These are phyloP conservation scores for Aspergillus affinis DNA, from an alignment of 495 filamentous ascomycete species.

Conservation along the genomic window DNA sequence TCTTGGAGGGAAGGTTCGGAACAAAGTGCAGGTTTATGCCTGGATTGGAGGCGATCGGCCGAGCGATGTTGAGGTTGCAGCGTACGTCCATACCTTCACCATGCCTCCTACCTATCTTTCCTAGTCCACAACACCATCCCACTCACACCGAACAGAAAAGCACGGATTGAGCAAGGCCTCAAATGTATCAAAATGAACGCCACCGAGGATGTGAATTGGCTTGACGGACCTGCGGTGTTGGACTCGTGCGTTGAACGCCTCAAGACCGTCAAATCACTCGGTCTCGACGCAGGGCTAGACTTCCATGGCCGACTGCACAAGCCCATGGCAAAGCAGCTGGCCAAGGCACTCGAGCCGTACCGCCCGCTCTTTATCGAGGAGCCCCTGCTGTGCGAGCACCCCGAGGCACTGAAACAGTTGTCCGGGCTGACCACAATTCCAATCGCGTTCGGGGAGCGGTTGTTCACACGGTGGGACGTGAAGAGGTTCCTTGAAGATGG, in stretches of 20 bases:
- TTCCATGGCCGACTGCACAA: constrained; percentile 80
- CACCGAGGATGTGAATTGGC: constrained; percentile 77
- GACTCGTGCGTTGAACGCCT: constrained; percentile 66
- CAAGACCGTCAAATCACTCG: constrained; percentile 67
- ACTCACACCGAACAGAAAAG: constrained; percentile 36
- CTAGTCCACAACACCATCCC: not conserved
- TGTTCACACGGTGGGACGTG: constrained; percentile 75
- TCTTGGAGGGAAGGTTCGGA: constrained; percentile 72
- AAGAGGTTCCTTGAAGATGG: constrained; percentile 69
- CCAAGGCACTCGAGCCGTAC: constrained; percentile 67
- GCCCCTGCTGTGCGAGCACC: constrained; percentile 70
- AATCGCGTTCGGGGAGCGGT: constrained; percentile 75
- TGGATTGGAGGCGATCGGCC: constrained; percentile 88
- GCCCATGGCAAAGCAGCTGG: constrained; percentile 82
- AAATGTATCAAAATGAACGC: constrained; percentile 81
- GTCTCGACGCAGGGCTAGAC: constrained; percentile 73
- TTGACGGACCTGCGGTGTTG: constrained; percentile 68
- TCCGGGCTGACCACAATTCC: constrained; percentile 61
- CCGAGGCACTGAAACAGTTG: constrained; percentile 67
- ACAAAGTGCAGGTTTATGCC: constrained; percentile 76
- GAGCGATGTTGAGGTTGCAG: constrained; percentile 63
- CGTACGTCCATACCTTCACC: constrained; percentile 20
- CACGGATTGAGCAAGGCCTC: constrained; percentile 70
- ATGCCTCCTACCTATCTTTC: not conserved
- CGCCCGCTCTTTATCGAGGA: constrained; percentile 79